Base-by-base conservation (phyloP, 2,329 filamentous ascomycete species). In the Ophiognomonia clavigignenti-juglandacearum region DNA sequence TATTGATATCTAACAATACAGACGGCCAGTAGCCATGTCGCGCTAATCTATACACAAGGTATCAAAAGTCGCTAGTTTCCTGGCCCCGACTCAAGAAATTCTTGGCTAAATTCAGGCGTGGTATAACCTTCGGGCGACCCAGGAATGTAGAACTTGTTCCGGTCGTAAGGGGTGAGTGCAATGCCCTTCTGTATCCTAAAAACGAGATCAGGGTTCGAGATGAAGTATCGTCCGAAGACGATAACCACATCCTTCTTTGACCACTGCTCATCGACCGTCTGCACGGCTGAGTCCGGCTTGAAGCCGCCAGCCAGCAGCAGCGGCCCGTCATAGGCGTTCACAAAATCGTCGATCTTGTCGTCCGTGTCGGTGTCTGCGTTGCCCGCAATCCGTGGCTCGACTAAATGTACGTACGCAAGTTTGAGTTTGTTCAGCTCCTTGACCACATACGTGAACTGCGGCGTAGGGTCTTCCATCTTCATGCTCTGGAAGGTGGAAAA, bases 401-500 rank as follows among this genome's bases (percentile, higher is more conserved):
- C 68, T 5, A 82, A 48, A 61, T 83, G 79, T 29, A 81, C 53
- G 59, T 77, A 83, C 0, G 78, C 73, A 31, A 85, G 64, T 10
- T 70, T 66, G 20, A 81, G 60, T 37, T 69, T 61, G 52, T 74
- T 74, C 34, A 80, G 64, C 43, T 72, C 67, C 38, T 64, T 53
- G 23, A 76, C 64, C 14, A 83, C 57, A 55, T 83, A 67, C 4
- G 62, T 63, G 58, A 83, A 85, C 53, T 83, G 77, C 2, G 77
- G 73, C 8, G 73, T 51, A 0, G 80, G 78, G 39, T 84, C 73
- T 0, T 60, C 58, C 74, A 81, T 80, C 37, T 64, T 63, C 77
- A 83, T 78, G 45, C 69, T 71, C 53, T 83, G 77, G 67, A 78
- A 84, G 3, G 60, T 60, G 39, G 68, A 72, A 61, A 71, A 83